Conservation (phyloP, 1,284 basidiomycete species). For the Sporisorium reilianum region DNA sequence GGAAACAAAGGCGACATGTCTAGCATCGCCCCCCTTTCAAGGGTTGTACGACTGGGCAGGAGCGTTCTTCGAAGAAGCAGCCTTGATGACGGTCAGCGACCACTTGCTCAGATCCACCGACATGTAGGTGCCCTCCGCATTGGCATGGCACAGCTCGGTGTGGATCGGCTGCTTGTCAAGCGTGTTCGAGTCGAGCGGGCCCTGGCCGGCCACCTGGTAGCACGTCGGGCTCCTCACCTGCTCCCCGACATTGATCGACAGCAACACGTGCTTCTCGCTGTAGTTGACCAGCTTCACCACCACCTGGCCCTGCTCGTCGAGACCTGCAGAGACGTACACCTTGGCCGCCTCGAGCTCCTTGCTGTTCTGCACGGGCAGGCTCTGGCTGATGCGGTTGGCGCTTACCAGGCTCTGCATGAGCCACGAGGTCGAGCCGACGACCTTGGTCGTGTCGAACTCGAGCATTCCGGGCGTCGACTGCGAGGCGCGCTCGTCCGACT, state of each 20-base stretch:
- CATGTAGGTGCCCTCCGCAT: background rate
- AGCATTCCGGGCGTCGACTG: conserved; percentile 77
- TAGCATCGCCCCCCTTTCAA: background rate
- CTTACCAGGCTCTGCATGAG: conserved; percentile 75
- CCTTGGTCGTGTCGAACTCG: conserved; percentile 72
- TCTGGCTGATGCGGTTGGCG: conserved; percentile 46
- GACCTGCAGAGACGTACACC: conserved; percentile 44
- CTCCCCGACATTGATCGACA: conserved; percentile 21
- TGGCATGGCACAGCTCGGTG: conserved; percentile 19
- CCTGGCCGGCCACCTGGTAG: conserved; percentile 28
- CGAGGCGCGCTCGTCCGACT: conserved; percentile 66
- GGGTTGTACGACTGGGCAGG: background rate
- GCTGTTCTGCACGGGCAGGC: conserved; percentile 28
- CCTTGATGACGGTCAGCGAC: conserved; percentile 41
- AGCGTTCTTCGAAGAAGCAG: background rate
- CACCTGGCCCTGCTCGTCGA: conserved; percentile 17
- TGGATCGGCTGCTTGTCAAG: conserved; percentile 32
- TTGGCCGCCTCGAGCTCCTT: conserved; percentile 31
- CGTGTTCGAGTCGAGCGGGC: conserved; percentile 45
- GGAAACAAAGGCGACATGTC: background rate
- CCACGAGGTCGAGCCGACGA: conserved; percentile 75
- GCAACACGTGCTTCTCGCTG: conserved; percentile 15
- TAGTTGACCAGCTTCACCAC: conserved; percentile 57
- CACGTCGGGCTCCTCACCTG: background rate
- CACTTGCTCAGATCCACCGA: conserved; percentile 26